Evolutionary conservation across 2,329 filamentous ascomycete species (phyloP).

Genomic region (Xylaria sp.): DNA sequence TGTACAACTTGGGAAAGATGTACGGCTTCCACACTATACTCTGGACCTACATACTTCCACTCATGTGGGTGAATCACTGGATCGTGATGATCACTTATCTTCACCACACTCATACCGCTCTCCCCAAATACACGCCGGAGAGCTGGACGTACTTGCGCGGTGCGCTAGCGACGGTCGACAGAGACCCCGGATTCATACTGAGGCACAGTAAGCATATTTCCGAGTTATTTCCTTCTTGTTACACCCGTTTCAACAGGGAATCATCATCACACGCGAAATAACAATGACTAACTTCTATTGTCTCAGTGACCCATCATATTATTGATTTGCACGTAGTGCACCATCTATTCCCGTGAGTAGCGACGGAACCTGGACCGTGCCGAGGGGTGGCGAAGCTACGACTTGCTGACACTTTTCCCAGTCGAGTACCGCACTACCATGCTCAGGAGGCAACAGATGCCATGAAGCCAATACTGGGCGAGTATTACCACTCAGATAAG

Average conservation of each 20-base stretch:
- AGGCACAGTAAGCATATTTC: slow-evolving; percentile 54
- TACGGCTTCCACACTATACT: slow-evolving; percentile 66
- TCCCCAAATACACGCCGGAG: slow-evolving; percentile 64
- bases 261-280: neutral
- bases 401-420: slow-evolving; percentile 33
- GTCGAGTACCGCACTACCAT: slow-evolving; percentile 69
- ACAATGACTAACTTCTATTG: neutral
- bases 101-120: slow-evolving; percentile 66
- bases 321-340: slow-evolving; percentile 73
- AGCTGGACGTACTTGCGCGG: slow-evolving; percentile 72
- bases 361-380: neutral
- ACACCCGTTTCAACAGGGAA: neutral
- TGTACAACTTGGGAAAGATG: slow-evolving; percentile 63
- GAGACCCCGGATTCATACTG: slow-evolving; percentile 71
- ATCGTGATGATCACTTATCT: slow-evolving; percentile 77
- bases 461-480: slow-evolving; percentile 66
- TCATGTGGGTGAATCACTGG: slow-evolving; percentile 77
- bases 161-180: slow-evolving; percentile 70
- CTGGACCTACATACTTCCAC: slow-evolving; percentile 71
- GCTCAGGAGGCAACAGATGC: slow-evolving; percentile 68
- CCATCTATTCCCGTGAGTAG: slow-evolving; percentile 66
- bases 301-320: slow-evolving; percentile 68
- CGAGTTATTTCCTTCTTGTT: neutral
- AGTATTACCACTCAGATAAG: slow-evolving; percentile 62
- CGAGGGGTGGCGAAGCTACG: neutral